Evolutionary conservation across 306 rosid genomes (phyloP), one percentile per base, ranked within the genome.

Genomic region (Lathyrus tuberosus): DNA sequence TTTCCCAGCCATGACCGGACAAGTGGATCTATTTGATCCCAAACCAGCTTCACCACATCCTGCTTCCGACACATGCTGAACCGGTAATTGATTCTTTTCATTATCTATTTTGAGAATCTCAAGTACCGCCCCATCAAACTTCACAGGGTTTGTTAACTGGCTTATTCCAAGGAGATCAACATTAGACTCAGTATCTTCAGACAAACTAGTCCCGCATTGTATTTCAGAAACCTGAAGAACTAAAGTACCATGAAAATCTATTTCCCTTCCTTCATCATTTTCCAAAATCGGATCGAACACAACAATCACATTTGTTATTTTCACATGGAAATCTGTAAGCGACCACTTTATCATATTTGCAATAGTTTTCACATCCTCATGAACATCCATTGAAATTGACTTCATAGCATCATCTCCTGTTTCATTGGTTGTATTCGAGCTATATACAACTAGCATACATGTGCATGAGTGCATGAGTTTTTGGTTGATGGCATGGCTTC

Each of bases 291-390:
- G 94, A 80, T 94, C 98, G 74, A 85, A 94, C 12, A 92, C 98
- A 78, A 90, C 75, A 78, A 94, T 85, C 61, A 82, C 63, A 24
- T 81, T 88, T 58, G 74, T 82, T 65, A 94, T 69, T 83, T 77
- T 87, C 42, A 94, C 77, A 43, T 87, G 93, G 82, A 94, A 94
- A 82, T 96, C 87, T 17, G 98, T 80, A 62, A 94, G 96, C 69
- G 90, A 66, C 86, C 82, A 79, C 61, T 88, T 90, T 66, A 94
- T 84, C 90, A 94, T 84, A 78, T 90, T 90, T 26, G 98, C 98
- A 74, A 94, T 81, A 28, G 97, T 84, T 81, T 90, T 90, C 40
- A 91, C 98, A 57, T 97, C 98, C 87, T 94, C 97, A 46, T 85
- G 98, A 72, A 94, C 85, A 82, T 90, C 92, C 75, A 76, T 72